These are phyloP conservation scores for Massariosphaeria phaeospora DNA, from an alignment of 495 filamentous ascomycete genomes.

Conservation along the genomic window DNA sequence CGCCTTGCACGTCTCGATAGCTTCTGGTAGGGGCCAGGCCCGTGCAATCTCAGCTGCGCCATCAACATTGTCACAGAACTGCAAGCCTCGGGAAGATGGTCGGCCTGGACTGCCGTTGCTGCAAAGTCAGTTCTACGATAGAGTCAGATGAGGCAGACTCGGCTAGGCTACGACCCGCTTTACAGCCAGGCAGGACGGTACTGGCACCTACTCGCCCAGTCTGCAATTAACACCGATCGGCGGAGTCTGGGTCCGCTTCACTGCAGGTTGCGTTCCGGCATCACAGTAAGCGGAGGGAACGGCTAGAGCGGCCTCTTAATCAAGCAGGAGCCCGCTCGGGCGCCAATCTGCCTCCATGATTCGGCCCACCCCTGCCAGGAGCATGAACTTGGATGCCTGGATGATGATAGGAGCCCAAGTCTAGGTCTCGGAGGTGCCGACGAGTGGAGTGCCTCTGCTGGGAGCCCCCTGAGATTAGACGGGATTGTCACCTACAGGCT, in stretches of 20 bases:
- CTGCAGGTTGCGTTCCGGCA: constrained; percentile 1
- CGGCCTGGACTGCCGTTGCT: constrained; percentile 1
- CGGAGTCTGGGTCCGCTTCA: neutral
- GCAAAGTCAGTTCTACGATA: neutral
- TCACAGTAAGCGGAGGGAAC: constrained; percentile 3
- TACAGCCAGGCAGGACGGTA: neutral
- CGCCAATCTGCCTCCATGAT: constrained; percentile 5
- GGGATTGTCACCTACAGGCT: too few relatives aligned
- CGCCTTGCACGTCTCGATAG: constrained; percentile 3
- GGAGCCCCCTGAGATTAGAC: too few relatives aligned
- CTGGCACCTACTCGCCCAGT: constrained; percentile 4
- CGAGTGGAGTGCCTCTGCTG: too few relatives aligned
- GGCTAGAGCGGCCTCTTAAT: constrained; percentile 7
- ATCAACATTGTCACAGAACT: neutral
- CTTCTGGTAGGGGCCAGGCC: constrained; percentile 1
- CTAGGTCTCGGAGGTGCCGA: too few relatives aligned
- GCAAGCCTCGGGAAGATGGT: constrained; percentile 5
- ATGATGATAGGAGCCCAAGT: neutral
- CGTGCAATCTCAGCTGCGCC: constrained; percentile 1
- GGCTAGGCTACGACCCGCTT: constrained; percentile 7
- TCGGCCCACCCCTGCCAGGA: constrained; percentile 1
- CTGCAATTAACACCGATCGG: constrained; percentile 8
- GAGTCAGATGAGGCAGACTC: neutral
- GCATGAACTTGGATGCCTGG: neutral
- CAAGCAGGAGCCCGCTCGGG: constrained; percentile 2